Evolutionary conservation across 2,329 filamentous ascomycete species (phyloP), one percentile per base, ranked within the genome.

Genomic region (Colletotrichum sp.): DNA sequence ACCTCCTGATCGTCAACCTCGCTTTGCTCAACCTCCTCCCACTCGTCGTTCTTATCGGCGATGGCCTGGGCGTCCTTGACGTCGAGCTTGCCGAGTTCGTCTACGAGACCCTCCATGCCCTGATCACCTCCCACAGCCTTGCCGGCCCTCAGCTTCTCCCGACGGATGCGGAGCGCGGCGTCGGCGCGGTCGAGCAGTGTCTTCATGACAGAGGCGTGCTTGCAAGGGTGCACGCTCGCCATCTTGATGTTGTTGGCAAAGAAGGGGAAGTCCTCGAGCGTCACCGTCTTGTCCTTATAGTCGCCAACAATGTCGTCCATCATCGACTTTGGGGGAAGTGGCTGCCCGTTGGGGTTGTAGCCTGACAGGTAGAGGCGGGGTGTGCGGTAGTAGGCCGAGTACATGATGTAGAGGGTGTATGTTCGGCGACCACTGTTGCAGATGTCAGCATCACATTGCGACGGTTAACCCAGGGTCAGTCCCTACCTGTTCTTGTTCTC

Each of bases 321-420:
- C 96, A 98, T 98, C 68, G 93, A 89, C 68, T 94, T 91, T 4
- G 96, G 96, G 5, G 94, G 92, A 0, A 98, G 93, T 3, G 96
- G 96, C 78, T 96, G 94, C 32, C 95, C 95, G 74, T 92, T 91
- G 30, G 94, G 91, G 14, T 92, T 88, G 85, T 99, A 99, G 81
- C 97, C 97, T 0, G 96, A 98, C 64, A 99, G 92, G 85, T 98
- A 99, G 81, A 99, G 92, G 39, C 97, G 95, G 0, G 97, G 97
- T 6, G 97, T 99, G 80, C 95, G 95, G 87, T 99, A 99, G 89
- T 98, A 98, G 48, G 96, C 95, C 6, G 96, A 95, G 87, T 99
- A 99, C 86, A 96, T 97, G 82, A 99, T 99, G 90, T 99, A 99
- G 79, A 99, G 93, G 60, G 95, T 98, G 85, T 99, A 99, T n/a